phyloP scores from a whole-genome alignment of 2,329 filamentous ascomycete genomes.

The Uncinocarpus reesii region DNA sequence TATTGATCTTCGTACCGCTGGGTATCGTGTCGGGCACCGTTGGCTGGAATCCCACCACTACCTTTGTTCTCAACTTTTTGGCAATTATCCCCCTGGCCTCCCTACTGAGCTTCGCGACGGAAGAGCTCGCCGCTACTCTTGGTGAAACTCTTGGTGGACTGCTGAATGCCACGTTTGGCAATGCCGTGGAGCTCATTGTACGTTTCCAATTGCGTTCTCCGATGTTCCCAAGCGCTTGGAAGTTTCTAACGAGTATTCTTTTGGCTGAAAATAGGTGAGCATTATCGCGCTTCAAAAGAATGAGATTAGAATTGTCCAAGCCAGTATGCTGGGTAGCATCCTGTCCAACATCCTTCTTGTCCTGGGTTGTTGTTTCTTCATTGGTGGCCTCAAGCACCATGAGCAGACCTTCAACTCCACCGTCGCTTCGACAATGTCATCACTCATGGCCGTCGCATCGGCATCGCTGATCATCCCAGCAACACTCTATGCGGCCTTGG shows the following conservation, averaged over 20 bases:
- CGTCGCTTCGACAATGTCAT: conserved; percentile 47
- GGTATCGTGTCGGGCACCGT: conserved; percentile 55
- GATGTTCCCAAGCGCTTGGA: conserved; percentile 44
- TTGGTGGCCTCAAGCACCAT: conserved; percentile 58
- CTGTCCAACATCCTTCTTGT: conserved; percentile 88
- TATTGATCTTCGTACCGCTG: conserved; percentile 55
- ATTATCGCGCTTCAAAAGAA: conserved; percentile 77
- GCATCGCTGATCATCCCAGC: conserved; percentile 72
- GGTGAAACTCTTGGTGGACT: conserved; percentile 53
- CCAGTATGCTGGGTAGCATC: conserved; percentile 93
- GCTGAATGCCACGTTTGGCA: conserved; percentile 57
- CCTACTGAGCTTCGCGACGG: conserved; percentile 53
- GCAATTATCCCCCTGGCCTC: conserved; percentile 54
- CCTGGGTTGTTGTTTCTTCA: conserved; percentile 68
- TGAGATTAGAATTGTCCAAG: conserved; percentile 93
- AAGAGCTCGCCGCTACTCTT: conserved; percentile 51
- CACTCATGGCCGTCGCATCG: conserved; percentile 63
- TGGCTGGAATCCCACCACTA: conserved; percentile 45
- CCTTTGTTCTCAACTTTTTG: conserved; percentile 55
- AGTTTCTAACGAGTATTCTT: conserved; percentile 25
- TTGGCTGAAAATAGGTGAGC: conserved; percentile 53
- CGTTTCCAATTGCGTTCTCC: conserved; percentile 47
- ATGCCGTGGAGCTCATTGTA: conserved; percentile 60
- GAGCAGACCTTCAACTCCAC: conserved; percentile 53
- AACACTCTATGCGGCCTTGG: conserved; percentile 58